Conservation (phyloP, 805 yeast genomes). For the Schwanniomyces yamadae region DNA sequence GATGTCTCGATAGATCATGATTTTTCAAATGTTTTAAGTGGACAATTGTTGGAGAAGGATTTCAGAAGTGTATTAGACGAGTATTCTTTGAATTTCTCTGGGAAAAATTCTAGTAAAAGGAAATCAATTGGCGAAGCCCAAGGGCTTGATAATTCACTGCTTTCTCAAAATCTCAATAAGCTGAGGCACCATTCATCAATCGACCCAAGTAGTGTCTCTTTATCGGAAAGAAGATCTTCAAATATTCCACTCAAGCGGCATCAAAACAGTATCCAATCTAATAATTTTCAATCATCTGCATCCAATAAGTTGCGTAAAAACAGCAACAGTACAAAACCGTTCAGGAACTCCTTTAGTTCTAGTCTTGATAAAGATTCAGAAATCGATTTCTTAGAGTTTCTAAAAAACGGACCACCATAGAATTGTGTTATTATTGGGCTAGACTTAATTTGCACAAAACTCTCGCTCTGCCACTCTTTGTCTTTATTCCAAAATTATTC, state of each 20-base stretch:
- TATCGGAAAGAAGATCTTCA: background rate
- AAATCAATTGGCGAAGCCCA: background rate
- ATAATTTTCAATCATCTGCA: too few relatives aligned
- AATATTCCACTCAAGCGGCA: too few relatives aligned
- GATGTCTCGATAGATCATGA: slow-evolving; percentile 20
- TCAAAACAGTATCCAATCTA: background rate
- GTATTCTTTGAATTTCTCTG: slow-evolving; percentile 26
- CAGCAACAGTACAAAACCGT: too few relatives aligned
- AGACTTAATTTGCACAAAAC: too few relatives aligned
- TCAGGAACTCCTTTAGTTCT: too few relatives aligned
- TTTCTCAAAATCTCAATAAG: slow-evolving; percentile 1
- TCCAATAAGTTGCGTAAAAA: too few relatives aligned
- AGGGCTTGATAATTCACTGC: background rate
- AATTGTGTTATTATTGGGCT: too few relatives aligned
- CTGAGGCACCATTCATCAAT: background rate
- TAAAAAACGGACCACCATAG: slow-evolving; percentile 43
- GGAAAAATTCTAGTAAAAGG: background rate
- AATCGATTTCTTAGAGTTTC: slow-evolving; percentile 48
- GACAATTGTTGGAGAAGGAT: slow-evolving; percentile 26
- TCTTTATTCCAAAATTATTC: too few relatives aligned
- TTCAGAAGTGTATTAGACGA: slow-evolving; percentile 29
- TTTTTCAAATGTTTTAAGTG: slow-evolving; percentile 36
- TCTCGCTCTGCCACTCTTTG: too few relatives aligned
- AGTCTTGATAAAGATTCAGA: slow-evolving; percentile 23
- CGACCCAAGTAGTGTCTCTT: background rate